These are phyloP conservation scores for Sporothrix curviconia DNA, from an alignment of 2,329 filamentous ascomycete species.

Conservation along the genomic window DNA sequence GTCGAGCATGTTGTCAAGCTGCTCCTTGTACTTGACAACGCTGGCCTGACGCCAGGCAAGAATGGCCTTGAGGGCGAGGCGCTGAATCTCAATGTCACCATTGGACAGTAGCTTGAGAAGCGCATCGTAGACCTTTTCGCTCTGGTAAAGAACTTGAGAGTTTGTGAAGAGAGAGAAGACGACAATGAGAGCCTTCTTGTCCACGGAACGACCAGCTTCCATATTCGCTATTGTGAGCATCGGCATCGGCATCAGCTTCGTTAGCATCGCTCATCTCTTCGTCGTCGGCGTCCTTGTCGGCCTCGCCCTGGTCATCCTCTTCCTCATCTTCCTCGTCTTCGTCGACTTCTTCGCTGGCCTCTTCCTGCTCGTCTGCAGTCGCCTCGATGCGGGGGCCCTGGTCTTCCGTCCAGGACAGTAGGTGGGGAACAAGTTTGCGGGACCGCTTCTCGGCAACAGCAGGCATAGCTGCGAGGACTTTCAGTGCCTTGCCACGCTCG, in stretches of 20 bases:
- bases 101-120: conserved; percentile 73
- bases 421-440: conserved; percentile 74
- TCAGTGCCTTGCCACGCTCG: conserved; percentile 71
- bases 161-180: conserved; percentile 84
- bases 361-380: conserved; percentile 28
- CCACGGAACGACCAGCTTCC: conserved; percentile 62
- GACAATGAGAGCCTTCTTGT: conserved; percentile 75
- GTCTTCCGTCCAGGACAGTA: conserved; percentile 70
- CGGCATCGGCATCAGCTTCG: conserved; percentile 23
- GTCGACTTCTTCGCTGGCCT: conserved; percentile 35
- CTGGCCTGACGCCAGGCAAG: conserved; percentile 81
- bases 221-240: neutral
- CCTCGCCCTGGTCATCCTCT: conserved; percentile 30
- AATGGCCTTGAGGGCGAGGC: conserved; percentile 73
- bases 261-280: conserved; percentile 34
- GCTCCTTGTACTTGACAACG: conserved; percentile 74
- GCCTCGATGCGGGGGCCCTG: conserved; percentile 22
- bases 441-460: conserved; percentile 79
- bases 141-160: conserved; percentile 73
- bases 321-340: conserved; percentile 34
- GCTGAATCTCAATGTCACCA: conserved; percentile 86
- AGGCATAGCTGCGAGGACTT: conserved; percentile 67
- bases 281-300: conserved; percentile 16
- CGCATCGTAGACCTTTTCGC: conserved; percentile 67
- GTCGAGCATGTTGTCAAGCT: conserved; percentile 78